A percentile compares a stretch with the other conserved stretches of the same genome.
These are phyloP conservation scores for Zoysia pacifica DNA, from an alignment of 176 grass and related monocot genomes.

Conservation along the genomic window DNA sequence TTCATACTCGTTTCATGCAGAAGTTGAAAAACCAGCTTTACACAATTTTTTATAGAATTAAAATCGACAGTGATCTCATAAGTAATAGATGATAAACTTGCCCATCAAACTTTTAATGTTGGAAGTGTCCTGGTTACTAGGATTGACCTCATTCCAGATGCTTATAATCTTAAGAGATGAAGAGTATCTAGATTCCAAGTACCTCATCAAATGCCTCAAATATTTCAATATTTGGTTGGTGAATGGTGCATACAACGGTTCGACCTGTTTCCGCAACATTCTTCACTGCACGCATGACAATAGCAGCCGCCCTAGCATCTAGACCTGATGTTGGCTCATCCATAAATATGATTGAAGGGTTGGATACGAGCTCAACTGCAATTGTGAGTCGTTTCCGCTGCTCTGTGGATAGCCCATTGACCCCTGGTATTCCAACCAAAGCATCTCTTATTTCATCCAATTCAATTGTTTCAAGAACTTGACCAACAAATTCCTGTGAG, in stretches of 20 bases:
- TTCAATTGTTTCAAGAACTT: slow-evolving; percentile 84
- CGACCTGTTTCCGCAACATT: slow-evolving; percentile 73
- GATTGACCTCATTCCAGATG: not conserved
- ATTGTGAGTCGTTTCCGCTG: slow-evolving; percentile 74
- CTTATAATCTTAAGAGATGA: not conserved
- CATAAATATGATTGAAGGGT: slow-evolving; percentile 80
- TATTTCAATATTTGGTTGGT: slow-evolving; percentile 77
- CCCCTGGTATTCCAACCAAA: slow-evolving; percentile 61
- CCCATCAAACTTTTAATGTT: not conserved
- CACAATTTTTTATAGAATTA: no score
- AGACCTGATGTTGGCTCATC: slow-evolving; percentile 81
- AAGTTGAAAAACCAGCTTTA: not conserved
- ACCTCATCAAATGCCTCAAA: slow-evolving; percentile 89
- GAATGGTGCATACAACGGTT: slow-evolving; percentile 82
- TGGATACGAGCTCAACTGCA: slow-evolving; percentile 77
- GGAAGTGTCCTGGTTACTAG: not conserved
- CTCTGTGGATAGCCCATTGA: slow-evolving; percentile 66
- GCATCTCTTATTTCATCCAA: slow-evolving; percentile 66
- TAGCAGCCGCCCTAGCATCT: slow-evolving; percentile 68
- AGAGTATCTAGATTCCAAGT: slow-evolving; percentile 6
- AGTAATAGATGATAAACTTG: not conserved
- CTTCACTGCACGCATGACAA: slow-evolving; percentile 78
- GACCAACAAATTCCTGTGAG: slow-evolving; percentile 64
- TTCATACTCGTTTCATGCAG: not conserved
- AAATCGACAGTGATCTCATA: not conserved